These are phyloP conservation scores for Exophiala spinifera DNA, from an alignment of 2,329 filamentous ascomycete genomes.

Conservation along the genomic window DNA sequence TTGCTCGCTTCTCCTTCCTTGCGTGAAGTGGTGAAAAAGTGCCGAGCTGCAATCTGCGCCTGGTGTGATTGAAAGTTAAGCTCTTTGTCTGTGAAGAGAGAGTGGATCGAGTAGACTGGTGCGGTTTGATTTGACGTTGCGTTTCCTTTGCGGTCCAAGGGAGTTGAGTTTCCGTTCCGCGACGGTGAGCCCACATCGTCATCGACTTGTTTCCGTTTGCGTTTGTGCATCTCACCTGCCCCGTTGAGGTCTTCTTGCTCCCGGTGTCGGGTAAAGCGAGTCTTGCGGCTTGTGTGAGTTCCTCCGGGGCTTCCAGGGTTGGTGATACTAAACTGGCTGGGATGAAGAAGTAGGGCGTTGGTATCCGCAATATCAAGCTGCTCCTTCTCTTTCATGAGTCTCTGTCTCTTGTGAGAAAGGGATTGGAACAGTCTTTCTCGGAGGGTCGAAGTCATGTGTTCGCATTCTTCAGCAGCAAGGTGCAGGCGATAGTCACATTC, in stretches of 20 bases:
- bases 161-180: conserved; percentile 48
- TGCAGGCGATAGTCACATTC: conserved; percentile 58
- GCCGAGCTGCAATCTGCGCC: conserved; percentile 57
- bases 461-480: conserved; percentile 62
- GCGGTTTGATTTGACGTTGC: conserved; percentile 55
- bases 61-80: conserved; percentile 60
- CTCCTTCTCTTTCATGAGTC: conserved; percentile 63
- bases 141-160: conserved; percentile 52
- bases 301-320: conserved; percentile 63
- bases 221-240: conserved; percentile 46
- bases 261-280: conserved; percentile 58
- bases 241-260: conserved; percentile 51
- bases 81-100: conserved; percentile 67
- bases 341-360: conserved; percentile 62
- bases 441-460: conserved; percentile 56
- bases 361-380: conserved; percentile 65
- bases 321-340: conserved; percentile 64
- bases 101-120: conserved; percentile 59
- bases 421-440: conserved; percentile 60
- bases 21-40: conserved; percentile 56
- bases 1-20: conserved; percentile 31
- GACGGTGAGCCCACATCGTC: conserved; percentile 59
- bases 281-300: conserved; percentile 60
- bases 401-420: conserved; percentile 55
- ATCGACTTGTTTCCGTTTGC: conserved; percentile 59